Evolutionary conservation across 441 rosid genomes (phyloP).

Genomic region (Arabidopsis lyrata): DNA sequence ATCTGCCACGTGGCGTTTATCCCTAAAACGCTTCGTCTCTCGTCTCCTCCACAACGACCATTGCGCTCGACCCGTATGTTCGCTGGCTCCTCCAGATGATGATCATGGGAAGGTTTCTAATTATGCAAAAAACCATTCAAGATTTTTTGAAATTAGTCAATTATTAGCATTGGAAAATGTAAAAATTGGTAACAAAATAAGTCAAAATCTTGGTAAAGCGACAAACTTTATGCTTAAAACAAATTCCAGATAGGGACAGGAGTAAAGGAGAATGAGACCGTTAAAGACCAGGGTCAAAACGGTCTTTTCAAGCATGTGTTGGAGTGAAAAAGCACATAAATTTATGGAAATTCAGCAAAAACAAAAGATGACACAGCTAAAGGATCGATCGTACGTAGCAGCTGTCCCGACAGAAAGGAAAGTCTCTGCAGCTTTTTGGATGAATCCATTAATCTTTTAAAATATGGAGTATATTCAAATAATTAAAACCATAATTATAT

Average conservation of each 20-base stretch:
- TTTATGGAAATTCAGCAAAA: conserved; percentile 26
- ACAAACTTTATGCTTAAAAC: conserved; percentile 44
- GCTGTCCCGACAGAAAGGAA: conserved; percentile 93
- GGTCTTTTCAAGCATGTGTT: conserved; percentile 37
- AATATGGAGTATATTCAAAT: background rate
- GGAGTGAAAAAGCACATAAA: conserved; percentile 14
- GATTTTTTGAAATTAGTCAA: background rate
- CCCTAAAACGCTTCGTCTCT: conserved; percentile 47
- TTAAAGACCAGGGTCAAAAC: conserved; percentile 34
- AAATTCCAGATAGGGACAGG: conserved; percentile 40
- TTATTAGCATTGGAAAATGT: conserved; percentile 33
- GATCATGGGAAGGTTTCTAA: conserved; percentile 22
- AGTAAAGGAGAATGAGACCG: conserved; percentile 36
- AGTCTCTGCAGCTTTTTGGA: conserved; percentile 75
- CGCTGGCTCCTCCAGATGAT: conserved; percentile 55
- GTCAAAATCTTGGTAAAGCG: conserved; percentile 39
- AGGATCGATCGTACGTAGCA: conserved; percentile 49
- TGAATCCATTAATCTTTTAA: conserved; percentile 6
- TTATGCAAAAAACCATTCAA: background rate
- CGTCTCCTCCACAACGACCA: conserved; percentile 57
- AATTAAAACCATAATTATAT: conserved; percentile 2
- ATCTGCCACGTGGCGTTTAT: conserved; percentile 84
- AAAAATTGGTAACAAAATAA: conserved; percentile 29
- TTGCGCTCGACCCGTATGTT: conserved; percentile 60
- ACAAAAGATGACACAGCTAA: conserved; percentile 24